phyloP scores from a whole-genome alignment of 225 moss, liverwort and hornwort genomes.

The Pleurozium schreberi region DNA sequence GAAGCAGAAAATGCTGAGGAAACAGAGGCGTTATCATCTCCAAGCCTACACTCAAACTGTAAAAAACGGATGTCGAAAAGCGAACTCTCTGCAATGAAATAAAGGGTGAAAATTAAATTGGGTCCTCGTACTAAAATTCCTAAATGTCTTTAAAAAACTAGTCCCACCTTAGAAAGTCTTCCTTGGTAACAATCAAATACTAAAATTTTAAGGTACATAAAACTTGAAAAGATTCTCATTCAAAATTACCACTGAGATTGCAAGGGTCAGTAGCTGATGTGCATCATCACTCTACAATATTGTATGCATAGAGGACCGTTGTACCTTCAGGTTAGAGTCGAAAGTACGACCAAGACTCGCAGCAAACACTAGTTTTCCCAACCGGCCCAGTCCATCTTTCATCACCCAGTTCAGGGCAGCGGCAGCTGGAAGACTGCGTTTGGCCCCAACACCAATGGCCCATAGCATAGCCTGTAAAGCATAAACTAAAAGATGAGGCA shows the following conservation, averaged over 20 bases:
- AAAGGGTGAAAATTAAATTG: background rate
- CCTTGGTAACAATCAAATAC: background rate
- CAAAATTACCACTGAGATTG: background rate
- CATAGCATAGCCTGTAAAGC: conserved; percentile 81
- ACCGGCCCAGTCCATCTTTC: conserved; percentile 89
- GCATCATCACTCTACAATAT: background rate
- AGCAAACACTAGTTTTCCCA: conserved; percentile 69
- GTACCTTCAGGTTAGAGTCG: conserved; percentile 87
- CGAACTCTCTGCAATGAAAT: conserved; percentile 61
- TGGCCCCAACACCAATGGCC: conserved; percentile 90
- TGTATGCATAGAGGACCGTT: background rate
- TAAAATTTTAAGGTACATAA: background rate
- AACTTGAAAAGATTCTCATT: background rate
- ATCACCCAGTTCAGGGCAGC: conserved; percentile 94
- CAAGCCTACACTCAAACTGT: conserved; percentile 78
- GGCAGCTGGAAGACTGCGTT: conserved; percentile 75
- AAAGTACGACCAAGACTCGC: conserved; percentile 74
- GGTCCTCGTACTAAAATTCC: background rate
- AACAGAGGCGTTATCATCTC: conserved; percentile 79
- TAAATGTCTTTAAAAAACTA: background rate
- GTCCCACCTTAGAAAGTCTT: background rate
- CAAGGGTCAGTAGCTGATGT: background rate
- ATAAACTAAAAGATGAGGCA: background rate
- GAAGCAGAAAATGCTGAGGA: conserved; percentile 67
- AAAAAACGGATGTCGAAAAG: conserved; percentile 77